These are phyloP conservation scores for Naegleria fowleri DNA, from an alignment of 208 protist genomes.

Conservation along the genomic window DNA sequence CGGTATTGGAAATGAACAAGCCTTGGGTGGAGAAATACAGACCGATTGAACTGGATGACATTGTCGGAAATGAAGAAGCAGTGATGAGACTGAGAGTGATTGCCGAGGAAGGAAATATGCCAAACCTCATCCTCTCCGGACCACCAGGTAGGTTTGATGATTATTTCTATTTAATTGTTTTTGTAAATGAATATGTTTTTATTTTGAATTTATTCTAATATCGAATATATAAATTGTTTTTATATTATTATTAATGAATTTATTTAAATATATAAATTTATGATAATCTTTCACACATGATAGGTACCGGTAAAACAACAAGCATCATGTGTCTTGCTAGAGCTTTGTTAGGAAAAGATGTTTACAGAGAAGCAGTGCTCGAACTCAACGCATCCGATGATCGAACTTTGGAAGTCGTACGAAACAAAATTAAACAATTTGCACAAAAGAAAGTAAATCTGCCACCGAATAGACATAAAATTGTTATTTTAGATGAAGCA, in stretches of 20 bases:
- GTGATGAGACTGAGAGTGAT: slow-evolving; percentile 89
- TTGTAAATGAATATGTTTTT: not conserved
- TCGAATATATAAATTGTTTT: too few relatives aligned
- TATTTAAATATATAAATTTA: too few relatives aligned
- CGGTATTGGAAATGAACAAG: not conserved
- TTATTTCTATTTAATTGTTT: slow-evolving; percentile 40
- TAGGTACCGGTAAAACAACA: slow-evolving; percentile 93
- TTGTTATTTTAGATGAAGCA: slow-evolving; percentile 99
- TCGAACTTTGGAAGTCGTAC: slow-evolving; percentile 94
- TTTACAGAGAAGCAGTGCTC: slow-evolving; percentile 88
- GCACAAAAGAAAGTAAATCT: slow-evolving; percentile 85
- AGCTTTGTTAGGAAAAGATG: slow-evolving; percentile 73
- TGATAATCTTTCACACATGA: slow-evolving; percentile 22
- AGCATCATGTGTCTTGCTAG: slow-evolving; percentile 91
- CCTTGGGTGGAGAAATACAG: slow-evolving; percentile 99
- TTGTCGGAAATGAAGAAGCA: slow-evolving; percentile 96
- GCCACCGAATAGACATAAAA: slow-evolving; percentile 85
- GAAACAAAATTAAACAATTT: slow-evolving; percentile 97
- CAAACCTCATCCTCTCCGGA: slow-evolving; percentile 92
- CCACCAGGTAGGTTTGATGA: slow-evolving; percentile 76
- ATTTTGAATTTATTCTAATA: too few relatives aligned
- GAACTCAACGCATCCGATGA: slow-evolving; percentile 99
- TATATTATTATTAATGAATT: too few relatives aligned
- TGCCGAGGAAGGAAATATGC: slow-evolving; percentile 91
- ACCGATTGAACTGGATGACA: slow-evolving; percentile 83